phyloP scores from a whole-genome alignment of 768 basidiomycete genomes.

The Psilocybe subaeruginosa region DNA sequence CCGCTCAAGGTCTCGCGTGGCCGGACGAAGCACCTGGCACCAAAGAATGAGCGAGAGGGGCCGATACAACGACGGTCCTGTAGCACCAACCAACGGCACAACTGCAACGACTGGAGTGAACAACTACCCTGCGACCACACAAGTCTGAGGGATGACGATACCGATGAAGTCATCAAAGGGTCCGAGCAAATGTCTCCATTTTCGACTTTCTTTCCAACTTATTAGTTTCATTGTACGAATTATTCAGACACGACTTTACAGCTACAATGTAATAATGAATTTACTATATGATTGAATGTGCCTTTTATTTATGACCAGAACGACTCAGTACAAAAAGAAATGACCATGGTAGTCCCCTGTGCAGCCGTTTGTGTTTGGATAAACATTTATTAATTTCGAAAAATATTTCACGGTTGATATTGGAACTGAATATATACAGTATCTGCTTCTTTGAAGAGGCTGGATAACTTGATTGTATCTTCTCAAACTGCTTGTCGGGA shows the following conservation, averaged over 20 bases:
- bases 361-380: no score
- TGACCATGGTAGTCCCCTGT: no score
- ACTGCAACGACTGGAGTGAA: neutral
- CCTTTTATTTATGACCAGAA: no score
- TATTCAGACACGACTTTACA: neutral
- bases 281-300: no score
- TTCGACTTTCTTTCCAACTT: neutral
- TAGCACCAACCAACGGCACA: neutral
- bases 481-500: no score
- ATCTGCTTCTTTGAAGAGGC: no score
- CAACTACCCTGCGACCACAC: neutral
- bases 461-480: no score
- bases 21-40: neutral
- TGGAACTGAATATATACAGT: no score
- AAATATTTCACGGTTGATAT: no score
- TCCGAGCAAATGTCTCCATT: neutral
- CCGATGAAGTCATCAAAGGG: neutral
- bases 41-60: neutral
- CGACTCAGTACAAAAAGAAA: no score
- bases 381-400: no score
- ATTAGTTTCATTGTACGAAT: neutral
- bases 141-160: neutral
- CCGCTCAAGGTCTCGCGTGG: neutral
- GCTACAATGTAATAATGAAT: no score
- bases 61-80: neutral